Percentiles rank a stretch among this genome's conserved stretches.
Conservation (phyloP, 208 protist genomes). For the Tritrichomonas musculus region DNA sequence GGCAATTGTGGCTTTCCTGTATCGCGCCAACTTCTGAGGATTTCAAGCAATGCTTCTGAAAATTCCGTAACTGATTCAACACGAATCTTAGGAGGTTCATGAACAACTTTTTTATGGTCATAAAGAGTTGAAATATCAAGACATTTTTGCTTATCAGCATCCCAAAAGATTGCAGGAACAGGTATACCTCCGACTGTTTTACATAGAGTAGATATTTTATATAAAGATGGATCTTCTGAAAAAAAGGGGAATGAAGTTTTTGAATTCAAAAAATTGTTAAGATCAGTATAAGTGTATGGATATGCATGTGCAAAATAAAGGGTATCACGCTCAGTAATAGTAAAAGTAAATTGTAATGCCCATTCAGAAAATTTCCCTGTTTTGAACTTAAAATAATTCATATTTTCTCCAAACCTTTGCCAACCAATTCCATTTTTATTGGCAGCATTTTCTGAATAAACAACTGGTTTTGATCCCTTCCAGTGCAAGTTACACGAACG, state of each 20-base stretch:
- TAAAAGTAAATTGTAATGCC: background rate
- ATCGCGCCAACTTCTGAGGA: background rate
- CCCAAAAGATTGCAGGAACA: background rate
- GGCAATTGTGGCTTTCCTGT: background rate
- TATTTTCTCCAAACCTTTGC: conserved; percentile 6
- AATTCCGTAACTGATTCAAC: background rate
- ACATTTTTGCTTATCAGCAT: background rate
- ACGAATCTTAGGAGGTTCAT: background rate
- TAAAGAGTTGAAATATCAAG: background rate
- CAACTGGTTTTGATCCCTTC: background rate
- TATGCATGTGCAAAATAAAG: background rate
- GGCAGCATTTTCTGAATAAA: background rate
- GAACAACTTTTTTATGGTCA: background rate
- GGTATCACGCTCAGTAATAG: background rate
- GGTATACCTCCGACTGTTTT: background rate
- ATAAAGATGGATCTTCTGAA: background rate
- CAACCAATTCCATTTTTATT: background rate
- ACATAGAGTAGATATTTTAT: background rate
- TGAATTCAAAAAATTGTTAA: background rate
- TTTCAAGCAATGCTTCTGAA: background rate
- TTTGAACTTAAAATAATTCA: background rate
- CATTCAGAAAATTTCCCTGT: background rate
- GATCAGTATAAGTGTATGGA: conserved; percentile 26
- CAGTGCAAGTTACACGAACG: background rate
- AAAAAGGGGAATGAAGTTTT: background rate